phyloP scores from a whole-genome alignment of 2,329 filamentous ascomycete genomes.

The Davidsoniella virescens region DNA sequence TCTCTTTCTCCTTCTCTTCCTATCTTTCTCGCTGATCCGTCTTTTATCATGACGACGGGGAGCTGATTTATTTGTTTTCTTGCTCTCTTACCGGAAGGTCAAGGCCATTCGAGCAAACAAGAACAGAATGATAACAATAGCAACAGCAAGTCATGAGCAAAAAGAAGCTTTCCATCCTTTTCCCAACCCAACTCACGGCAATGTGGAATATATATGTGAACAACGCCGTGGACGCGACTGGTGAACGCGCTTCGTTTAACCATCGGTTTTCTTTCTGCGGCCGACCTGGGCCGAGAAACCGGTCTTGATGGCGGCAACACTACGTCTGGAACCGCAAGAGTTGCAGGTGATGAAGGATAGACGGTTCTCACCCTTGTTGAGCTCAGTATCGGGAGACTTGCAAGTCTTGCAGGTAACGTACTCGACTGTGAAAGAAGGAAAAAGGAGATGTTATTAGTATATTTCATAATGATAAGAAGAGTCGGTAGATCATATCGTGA shows the following conservation, averaged over 20 bases:
- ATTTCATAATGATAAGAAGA: background rate
- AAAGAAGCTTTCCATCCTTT: slow-evolving; percentile 8
- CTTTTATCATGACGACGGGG: too few relatives aligned
- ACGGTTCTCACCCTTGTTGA: slow-evolving; percentile 98
- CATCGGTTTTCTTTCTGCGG: slow-evolving; percentile 91
- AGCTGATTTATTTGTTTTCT: background rate
- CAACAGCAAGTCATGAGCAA: background rate
- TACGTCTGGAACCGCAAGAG: slow-evolving; percentile 65
- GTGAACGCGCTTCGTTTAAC: slow-evolving; percentile 32
- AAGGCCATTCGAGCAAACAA: background rate
- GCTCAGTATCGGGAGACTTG: slow-evolving; percentile 81
- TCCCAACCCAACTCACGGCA: background rate
- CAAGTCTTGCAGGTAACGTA: slow-evolving; percentile 99
- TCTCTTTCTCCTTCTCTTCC: background rate
- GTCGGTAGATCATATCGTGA: background rate
- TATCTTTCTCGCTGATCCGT: too few relatives aligned
- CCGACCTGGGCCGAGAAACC: slow-evolving; percentile 99
- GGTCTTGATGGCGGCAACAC: slow-evolving; percentile 95
- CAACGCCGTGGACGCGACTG: slow-evolving; percentile 2
- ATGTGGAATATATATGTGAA: background rate
- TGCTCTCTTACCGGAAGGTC: slow-evolving; percentile 8
- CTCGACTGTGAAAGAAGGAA: slow-evolving; percentile 42
- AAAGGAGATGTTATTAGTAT: slow-evolving; percentile 18
- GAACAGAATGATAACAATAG: background rate
- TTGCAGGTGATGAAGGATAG: slow-evolving; percentile 97